phyloP scores from a whole-genome alignment of 345 rosid genomes.

The Euphorbia pulcherrima region DNA sequence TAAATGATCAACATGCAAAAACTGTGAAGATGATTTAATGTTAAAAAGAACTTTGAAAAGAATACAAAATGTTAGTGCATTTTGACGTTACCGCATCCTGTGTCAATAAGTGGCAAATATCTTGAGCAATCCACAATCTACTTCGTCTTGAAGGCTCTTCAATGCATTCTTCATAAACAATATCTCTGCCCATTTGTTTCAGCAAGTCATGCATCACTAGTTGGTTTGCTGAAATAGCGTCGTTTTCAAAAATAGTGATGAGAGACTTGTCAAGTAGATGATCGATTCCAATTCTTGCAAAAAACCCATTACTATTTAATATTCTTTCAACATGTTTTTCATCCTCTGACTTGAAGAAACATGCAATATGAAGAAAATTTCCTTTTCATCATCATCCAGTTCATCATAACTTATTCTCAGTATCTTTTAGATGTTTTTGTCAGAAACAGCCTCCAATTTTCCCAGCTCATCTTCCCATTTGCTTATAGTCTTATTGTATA shows the following conservation, averaged over 20 bases:
- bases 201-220: slow-evolving; percentile 7
- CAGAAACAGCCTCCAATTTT: neutral
- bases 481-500: neutral
- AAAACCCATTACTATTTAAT: neutral
- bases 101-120: neutral
- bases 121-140: slow-evolving; percentile 3
- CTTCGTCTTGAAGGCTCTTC: neutral
- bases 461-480: neutral
- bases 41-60: neutral
- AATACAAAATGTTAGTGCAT: neutral
- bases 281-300: neutral
- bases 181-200: neutral
- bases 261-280: slow-evolving; percentile 5
- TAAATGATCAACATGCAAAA: neutral
- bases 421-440: neutral
- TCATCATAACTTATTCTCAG: slow-evolving; percentile 9
- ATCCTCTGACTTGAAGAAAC: neutral
- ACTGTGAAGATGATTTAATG: neutral
- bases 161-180: neutral
- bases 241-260: slow-evolving; percentile 3
- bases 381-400: neutral
- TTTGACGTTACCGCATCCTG: neutral
- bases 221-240: neutral
- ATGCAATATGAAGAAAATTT: slow-evolving; percentile 15
- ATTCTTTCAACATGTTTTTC: neutral